Base-by-base conservation (phyloP, 495 filamentous ascomycete genomes). In the Rostrohypoxylon terebratum region DNA sequence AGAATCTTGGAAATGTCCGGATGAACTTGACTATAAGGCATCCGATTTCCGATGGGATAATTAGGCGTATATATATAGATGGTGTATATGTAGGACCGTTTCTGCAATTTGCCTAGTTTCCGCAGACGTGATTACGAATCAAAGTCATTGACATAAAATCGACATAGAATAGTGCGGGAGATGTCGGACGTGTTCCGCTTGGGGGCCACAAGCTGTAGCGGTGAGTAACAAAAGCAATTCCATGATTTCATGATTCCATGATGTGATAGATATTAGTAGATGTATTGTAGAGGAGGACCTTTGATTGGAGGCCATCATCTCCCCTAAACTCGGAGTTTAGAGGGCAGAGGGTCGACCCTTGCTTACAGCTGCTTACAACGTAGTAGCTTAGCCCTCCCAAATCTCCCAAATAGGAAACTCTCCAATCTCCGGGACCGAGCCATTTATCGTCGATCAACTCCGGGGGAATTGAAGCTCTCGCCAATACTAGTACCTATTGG, bases 401-500 rank as follows among this genome's bases (percentile, higher is more conserved):
- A n/a, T n/a, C n/a, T n/a, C 42, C 42, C 2, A 14, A 25, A 11
- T 20, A 51, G 9, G 47, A 4, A n/a, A 25, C 28, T 28, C 18
- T 18, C n/a, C 36, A n/a, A n/a, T 16, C 14, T n/a, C 51, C 31
- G n/a, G 51, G 28, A 45, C 42, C 42, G 28, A 55, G n/a, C n/a
- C 2, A 28, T n/a, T 54, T 14, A 28, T 55, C 51, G 31, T 55
- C 51, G 51, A 55, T 36, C 51, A 55, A 55, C 31, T 20, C 50
- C 23, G 25, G 9, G 33, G 25, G 23, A 33, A 13, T 55, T 31
- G 51, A 36, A 55, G 51, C 28, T 55, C 51, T 53, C 48, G 11
- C 48, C 48, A n/a, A 53, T 23, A n/a, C n/a, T n/a, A n/a, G n/a
- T n/a, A n/a, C n/a, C n/a, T n/a, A 23, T 31, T 45, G 16, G n/a